phyloP scores from a whole-genome alignment of 495 filamentous ascomycete species.

The Trichocladium antarcticum region DNA sequence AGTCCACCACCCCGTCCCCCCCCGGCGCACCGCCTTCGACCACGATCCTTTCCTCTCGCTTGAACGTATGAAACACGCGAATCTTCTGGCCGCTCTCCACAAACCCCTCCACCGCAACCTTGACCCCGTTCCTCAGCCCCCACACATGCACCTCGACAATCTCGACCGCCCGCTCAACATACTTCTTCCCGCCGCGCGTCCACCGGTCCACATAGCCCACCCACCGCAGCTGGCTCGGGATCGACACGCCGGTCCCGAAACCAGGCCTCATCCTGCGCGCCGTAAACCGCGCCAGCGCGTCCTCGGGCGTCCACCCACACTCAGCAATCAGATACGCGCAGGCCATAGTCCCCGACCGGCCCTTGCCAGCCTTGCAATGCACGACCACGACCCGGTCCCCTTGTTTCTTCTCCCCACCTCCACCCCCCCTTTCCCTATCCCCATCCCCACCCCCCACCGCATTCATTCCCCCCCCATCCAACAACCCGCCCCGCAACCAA shows the following conservation, averaged over 20 bases:
- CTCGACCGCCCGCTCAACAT: conserved; percentile 74
- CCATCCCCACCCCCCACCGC: not conserved
- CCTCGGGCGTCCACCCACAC: conserved; percentile 68
- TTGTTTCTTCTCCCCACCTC: not conserved
- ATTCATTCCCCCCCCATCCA: not conserved
- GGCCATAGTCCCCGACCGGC: conserved; percentile 77
- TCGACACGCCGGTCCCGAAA: conserved; percentile 84
- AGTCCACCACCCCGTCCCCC: conserved; percentile 37
- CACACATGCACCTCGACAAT: conserved; percentile 82
- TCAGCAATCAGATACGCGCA: conserved; percentile 85
- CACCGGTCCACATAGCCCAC: conserved; percentile 84
- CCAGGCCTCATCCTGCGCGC: conserved; percentile 76
- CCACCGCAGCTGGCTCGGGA: conserved; percentile 83
- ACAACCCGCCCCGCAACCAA: conserved; percentile 56
- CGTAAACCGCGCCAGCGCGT: conserved; percentile 76
- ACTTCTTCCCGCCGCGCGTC: conserved; percentile 59
- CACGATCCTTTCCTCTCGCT: conserved; percentile 57
- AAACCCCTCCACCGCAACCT: conserved; percentile 75
- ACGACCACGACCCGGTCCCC: conserved; percentile 64
- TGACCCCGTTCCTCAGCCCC: conserved; percentile 80
- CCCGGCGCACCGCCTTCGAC: conserved; percentile 48
- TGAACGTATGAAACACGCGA: conserved; percentile 72
- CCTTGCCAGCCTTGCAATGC: conserved; percentile 96
- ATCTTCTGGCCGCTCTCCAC: conserved; percentile 80
- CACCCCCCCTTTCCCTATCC: not conserved